Evolutionary conservation across 306 rosid species (phyloP).

Genomic region (Geum urbanum): DNA sequence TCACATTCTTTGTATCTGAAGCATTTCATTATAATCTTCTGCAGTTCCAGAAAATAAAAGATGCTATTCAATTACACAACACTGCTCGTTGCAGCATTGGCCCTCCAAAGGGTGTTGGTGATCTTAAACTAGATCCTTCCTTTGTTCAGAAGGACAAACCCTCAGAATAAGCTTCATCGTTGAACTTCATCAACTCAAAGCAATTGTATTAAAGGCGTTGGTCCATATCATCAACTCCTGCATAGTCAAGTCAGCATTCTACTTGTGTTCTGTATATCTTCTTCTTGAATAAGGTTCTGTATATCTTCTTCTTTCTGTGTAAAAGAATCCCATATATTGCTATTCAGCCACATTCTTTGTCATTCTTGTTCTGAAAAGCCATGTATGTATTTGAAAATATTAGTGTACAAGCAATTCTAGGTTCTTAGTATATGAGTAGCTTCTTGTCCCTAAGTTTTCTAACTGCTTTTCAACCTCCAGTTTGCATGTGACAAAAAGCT

Average conservation of each 20-base stretch:
- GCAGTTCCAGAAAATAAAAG: slow-evolving; percentile 97
- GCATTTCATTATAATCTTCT: slow-evolving; percentile 5
- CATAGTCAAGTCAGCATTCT: slow-evolving; percentile 23
- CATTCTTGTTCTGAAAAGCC: slow-evolving; percentile 40
- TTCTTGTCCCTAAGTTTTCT: background rate
- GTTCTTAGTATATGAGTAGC: slow-evolving; percentile 16
- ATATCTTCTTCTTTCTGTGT: slow-evolving; percentile 29
- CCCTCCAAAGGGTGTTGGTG: slow-evolving; percentile 70
- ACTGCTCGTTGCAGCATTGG: slow-evolving; percentile 99
- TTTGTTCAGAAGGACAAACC: slow-evolving; percentile 47
- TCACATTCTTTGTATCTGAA: slow-evolving; percentile 3
- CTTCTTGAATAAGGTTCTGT: slow-evolving; percentile 37
- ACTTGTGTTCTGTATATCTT: slow-evolving; percentile 46
- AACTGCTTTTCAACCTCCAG: background rate
- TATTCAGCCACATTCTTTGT: slow-evolving; percentile 42
- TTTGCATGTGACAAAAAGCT: background rate
- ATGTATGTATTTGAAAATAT: slow-evolving; percentile 29
- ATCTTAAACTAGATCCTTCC: slow-evolving; percentile 50
- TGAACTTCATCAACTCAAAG: slow-evolving; percentile 12
- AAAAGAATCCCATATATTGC: slow-evolving; percentile 31
- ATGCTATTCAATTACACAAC: slow-evolving; percentile 76
- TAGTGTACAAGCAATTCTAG: slow-evolving; percentile 26
- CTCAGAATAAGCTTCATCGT: slow-evolving; percentile 46
- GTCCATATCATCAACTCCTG: slow-evolving; percentile 26
- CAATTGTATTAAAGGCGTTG: background rate